phyloP scores from a whole-genome alignment of 441 rosid species.

The Erodium moschatum region DNA sequence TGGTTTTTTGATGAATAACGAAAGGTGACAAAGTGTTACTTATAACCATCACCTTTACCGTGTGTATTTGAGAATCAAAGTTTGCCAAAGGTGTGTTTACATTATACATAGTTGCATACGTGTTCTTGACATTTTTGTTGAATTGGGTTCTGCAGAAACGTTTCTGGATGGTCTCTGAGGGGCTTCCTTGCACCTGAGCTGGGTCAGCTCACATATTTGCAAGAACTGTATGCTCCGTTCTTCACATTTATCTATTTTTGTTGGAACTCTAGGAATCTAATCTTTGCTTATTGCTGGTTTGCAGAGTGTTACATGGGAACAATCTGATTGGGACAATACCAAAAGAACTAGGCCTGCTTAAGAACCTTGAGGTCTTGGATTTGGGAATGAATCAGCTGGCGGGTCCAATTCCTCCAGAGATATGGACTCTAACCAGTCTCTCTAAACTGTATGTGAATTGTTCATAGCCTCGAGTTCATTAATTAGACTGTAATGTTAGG shows the following conservation, averaged over 20 bases:
- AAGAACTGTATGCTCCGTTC: constrained; percentile 53
- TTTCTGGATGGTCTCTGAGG: constrained; percentile 51
- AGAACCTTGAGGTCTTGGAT: constrained; percentile 66
- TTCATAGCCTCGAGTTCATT: constrained; percentile 3
- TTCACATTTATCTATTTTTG: not conserved
- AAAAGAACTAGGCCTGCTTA: constrained; percentile 69
- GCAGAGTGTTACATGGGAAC: constrained; percentile 68
- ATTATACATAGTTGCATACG: not conserved
- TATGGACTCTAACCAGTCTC: constrained; percentile 51
- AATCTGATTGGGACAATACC: constrained; percentile 66
- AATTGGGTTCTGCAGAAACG: constrained; percentile 49
- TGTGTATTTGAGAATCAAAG: no score
- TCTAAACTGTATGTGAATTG: constrained; percentile 38
- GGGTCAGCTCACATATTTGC: constrained; percentile 54
- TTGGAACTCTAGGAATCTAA: not conserved
- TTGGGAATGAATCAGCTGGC: constrained; percentile 74
- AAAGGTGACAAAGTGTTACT: no score
- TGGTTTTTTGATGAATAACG: no score
- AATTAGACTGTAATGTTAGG: constrained; percentile 7
- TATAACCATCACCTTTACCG: no score
- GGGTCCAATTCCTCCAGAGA: constrained; percentile 79
- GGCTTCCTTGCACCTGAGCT: constrained; percentile 87
- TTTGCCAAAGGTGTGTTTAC: no score
- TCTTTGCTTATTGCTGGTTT: constrained; percentile 25
- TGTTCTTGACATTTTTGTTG: not conserved